Percentiles rank a stretch among this genome's conserved stretches.
phyloP scores from a whole-genome alignment of 1,284 basidiomycete genomes.

The Cutaneotrichosporon sp. region DNA sequence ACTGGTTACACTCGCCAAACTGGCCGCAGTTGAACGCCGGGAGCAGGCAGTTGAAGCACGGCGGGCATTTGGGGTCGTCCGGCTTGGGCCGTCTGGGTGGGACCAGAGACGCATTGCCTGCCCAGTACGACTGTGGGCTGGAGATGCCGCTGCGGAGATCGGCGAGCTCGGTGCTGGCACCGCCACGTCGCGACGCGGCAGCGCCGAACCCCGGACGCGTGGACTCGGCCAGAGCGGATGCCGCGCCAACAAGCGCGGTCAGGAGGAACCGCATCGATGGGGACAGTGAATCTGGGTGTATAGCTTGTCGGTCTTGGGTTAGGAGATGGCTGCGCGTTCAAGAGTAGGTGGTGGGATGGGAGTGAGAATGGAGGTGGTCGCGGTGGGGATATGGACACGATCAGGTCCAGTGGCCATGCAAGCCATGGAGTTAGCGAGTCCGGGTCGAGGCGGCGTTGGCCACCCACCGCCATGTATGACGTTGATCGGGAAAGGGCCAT shows the following conservation, averaged over 20 bases:
- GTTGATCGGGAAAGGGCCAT: no score
- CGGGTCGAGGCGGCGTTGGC: no score
- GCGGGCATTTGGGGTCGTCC: constrained; percentile 38
- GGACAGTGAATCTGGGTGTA: no score
- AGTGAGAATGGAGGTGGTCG: no score
- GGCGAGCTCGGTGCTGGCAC: background rate
- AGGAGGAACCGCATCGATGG: background rate
- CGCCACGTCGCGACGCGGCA: background rate
- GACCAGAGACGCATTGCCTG: background rate
- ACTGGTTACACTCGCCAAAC: constrained; percentile 77
- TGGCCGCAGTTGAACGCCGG: constrained; percentile 78
- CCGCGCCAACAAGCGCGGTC: background rate
- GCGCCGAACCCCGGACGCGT: background rate
- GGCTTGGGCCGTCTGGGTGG: background rate
- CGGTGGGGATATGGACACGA: no score
- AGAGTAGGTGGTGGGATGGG: background rate
- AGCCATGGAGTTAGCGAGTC: no score
- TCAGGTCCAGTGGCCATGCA: no score
- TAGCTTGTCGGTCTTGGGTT: no score
- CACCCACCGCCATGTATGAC: no score
- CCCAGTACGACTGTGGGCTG: background rate
- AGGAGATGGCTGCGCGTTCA: no score
- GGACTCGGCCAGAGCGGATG: background rate
- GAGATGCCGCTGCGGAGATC: background rate
- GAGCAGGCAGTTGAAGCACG: constrained; percentile 82